Conservation (phyloP, 352 stramenopile species). For the Globisporangium nagaii region DNA sequence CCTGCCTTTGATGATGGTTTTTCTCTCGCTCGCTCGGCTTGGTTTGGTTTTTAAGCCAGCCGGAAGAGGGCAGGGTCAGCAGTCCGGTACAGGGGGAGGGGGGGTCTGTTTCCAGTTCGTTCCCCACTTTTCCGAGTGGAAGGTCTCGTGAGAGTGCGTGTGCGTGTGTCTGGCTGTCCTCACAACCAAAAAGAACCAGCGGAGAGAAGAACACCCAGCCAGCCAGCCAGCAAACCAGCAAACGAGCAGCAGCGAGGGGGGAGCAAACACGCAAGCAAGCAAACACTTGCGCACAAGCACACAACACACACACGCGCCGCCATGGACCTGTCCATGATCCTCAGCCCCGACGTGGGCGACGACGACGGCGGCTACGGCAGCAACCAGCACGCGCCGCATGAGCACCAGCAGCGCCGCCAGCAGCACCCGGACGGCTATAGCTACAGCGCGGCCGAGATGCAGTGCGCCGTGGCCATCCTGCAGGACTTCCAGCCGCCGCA, state of each 20-base stretch:
- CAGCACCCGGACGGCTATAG: conserved; percentile 4
- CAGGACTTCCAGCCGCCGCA: conserved; percentile 42
- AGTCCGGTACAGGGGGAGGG: background rate
- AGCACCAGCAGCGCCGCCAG: background rate
- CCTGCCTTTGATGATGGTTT: conserved; percentile 19
- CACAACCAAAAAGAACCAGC: conserved; percentile 11
- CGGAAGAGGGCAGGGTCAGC: background rate
- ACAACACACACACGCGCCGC: conserved; percentile 10
- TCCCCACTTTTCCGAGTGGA: background rate
- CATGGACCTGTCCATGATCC: conserved; percentile 55
- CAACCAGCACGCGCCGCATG: conserved; percentile 2
- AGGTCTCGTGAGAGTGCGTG: too few species aligned
- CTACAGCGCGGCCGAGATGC: conserved; percentile 50
- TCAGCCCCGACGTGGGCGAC: conserved; percentile 34
- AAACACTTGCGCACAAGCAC: conserved; percentile 1
- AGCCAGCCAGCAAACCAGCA: background rate
- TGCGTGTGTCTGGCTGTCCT: conserved; percentile 2
- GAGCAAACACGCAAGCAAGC: conserved; percentile 3
- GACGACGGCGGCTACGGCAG: conserved; percentile 8
- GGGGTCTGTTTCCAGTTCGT: conserved; percentile 29
- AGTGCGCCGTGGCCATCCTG: conserved; percentile 56
- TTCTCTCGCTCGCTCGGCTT: conserved; percentile 25
- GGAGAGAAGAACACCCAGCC: conserved; percentile 6
- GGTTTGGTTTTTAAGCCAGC: conserved; percentile 29
- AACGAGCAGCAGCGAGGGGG: background rate